These are phyloP conservation scores for Dendrocalamus latiflorus DNA, from an alignment of 202 grass and related monocot genomes.

Conservation along the genomic window DNA sequence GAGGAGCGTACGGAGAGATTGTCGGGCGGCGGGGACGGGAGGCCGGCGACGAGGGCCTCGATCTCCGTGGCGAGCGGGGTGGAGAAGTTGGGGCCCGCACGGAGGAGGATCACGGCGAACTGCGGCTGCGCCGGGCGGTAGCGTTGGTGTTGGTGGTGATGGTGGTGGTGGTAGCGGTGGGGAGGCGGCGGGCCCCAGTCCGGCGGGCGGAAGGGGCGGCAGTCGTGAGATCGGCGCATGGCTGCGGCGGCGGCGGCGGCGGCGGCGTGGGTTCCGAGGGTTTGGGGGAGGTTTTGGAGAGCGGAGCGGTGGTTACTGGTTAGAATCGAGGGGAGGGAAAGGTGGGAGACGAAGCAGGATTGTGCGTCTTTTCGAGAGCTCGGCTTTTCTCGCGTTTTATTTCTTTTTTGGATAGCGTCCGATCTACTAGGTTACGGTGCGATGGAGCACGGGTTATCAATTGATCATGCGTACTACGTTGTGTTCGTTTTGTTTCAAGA, in stretches of 20 bases:
- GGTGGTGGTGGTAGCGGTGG: background rate
- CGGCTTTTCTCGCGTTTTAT: background rate
- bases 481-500: too few species aligned
- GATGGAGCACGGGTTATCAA: too few species aligned
- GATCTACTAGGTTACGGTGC: too few species aligned
- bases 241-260: background rate
- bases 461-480: too few species aligned
- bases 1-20: conserved; percentile 25
- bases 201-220: conserved; percentile 30
- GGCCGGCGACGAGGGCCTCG: conserved; percentile 42
- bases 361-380: too few species aligned
- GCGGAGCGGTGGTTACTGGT: background rate
- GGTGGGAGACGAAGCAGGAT: background rate
- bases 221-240: conserved; percentile 30
- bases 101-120: conserved; percentile 43
- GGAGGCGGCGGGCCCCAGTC: conserved; percentile 14
- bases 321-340: background rate
- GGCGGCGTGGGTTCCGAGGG: background rate
- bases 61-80: conserved; percentile 34
- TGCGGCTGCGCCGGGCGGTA: background rate
- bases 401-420: too few species aligned
- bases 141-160: background rate
- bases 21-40: conserved; percentile 7
- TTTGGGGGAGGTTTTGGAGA: conserved; percentile 35
- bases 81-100: conserved; percentile 12